These are phyloP conservation scores for Hypomontagnella monticulosa DNA, from an alignment of 495 filamentous ascomycete species.

Conservation along the genomic window DNA sequence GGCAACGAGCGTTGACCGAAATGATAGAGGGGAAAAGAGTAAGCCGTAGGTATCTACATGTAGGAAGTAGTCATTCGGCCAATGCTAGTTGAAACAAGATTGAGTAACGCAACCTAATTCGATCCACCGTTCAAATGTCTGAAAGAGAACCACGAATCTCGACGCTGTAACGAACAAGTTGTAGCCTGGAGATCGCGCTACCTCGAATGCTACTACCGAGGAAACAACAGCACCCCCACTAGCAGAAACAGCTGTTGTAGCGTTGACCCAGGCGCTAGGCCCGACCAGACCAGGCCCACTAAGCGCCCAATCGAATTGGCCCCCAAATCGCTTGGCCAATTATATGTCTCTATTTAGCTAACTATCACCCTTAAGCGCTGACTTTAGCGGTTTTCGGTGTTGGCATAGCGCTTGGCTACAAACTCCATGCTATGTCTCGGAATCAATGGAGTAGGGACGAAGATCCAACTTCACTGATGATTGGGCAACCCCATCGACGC, in stretches of 20 bases:
- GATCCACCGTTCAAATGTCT: too few relatives aligned
- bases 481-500: constrained; percentile 32
- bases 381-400: constrained; percentile 29
- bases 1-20: too few relatives aligned
- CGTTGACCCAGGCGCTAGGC: background rate
- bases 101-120: too few relatives aligned
- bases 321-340: constrained; percentile 27
- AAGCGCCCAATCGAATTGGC: constrained; percentile 13
- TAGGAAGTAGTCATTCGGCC: too few relatives aligned
- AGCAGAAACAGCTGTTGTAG: too few relatives aligned
- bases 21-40: too few relatives aligned
- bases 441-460: constrained; percentile 18
- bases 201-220: too few relatives aligned
- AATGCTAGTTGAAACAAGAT: too few relatives aligned
- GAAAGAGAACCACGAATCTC: too few relatives aligned
- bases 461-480: constrained; percentile 30
- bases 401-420: constrained; percentile 23
- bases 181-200: too few relatives aligned
- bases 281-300: background rate
- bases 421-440: constrained; percentile 4
- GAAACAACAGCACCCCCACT: too few relatives aligned
- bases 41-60: background rate
- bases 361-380: constrained; percentile 25
- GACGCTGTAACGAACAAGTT: too few relatives aligned
- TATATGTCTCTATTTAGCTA: background rate